Evolutionary conservation across 176 grass and related monocot species (phyloP).

Genomic region (Carex myosuroides): DNA sequence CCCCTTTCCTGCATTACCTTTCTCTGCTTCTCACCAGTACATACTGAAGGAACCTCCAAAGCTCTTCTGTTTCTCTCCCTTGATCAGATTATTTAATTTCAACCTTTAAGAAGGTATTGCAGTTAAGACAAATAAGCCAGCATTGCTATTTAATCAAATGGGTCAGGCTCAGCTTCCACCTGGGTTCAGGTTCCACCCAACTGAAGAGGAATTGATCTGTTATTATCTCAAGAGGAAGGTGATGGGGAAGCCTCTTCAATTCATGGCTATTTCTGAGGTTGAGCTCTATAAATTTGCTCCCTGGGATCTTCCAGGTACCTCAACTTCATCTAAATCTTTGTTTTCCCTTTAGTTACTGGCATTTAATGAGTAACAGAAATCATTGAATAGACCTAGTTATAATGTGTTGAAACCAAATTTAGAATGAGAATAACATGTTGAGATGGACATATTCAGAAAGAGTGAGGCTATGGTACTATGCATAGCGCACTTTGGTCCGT

Average conservation of each 20-base stretch:
- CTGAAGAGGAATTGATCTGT: conserved; percentile 74
- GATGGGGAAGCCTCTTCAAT: conserved; percentile 54
- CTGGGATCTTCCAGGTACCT: conserved; percentile 86
- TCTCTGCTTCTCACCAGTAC: conserved; percentile 1
- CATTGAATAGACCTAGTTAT: background rate
- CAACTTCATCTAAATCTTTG: background rate
- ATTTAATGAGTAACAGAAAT: background rate
- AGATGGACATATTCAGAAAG: background rate
- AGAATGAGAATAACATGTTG: background rate
- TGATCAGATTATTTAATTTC: background rate
- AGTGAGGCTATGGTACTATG: no score
- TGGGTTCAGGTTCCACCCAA: conserved; percentile 92
- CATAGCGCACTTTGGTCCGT: no score
- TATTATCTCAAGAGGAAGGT: conserved; percentile 94
- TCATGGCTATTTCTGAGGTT: conserved; percentile 63
- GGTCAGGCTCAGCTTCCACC: conserved; percentile 56
- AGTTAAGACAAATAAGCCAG: background rate
- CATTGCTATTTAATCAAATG: conserved; percentile 27
- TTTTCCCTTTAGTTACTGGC: background rate
- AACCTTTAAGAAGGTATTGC: background rate
- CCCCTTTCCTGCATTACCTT: background rate
- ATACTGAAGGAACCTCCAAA: background rate
- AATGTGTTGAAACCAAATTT: background rate
- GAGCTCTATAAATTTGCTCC: conserved; percentile 89
- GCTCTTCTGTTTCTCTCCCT: background rate